Conservation (phyloP, 2,329 filamentous ascomycete genomes). For the Claviceps purpurea region DNA sequence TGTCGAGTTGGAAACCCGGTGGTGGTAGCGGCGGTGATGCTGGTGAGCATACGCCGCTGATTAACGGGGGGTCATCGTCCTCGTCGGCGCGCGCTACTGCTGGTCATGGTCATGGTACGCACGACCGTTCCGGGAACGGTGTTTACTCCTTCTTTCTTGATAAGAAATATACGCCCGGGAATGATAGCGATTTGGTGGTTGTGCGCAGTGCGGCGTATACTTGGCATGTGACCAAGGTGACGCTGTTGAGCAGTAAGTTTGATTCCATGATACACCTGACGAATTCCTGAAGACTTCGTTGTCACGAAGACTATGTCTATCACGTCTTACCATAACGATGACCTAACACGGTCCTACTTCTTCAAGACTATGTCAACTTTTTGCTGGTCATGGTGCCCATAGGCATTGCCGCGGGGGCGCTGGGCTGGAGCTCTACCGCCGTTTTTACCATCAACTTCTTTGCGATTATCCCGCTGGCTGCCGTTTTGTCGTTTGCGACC, state of each 20-base stretch:
- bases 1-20: conserved; percentile 19
- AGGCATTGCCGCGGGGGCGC: conserved; percentile 52
- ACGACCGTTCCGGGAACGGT: conserved; percentile 11
- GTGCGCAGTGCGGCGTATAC: conserved; percentile 32
- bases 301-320: background rate
- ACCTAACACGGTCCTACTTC: background rate
- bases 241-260: conserved; percentile 43
- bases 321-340: too few relatives aligned
- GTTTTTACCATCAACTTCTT: conserved; percentile 71
- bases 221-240: conserved; percentile 45
- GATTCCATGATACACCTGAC: too few relatives aligned
- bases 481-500: conserved; percentile 62
- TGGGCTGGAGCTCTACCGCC: conserved; percentile 49
- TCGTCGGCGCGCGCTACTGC: conserved; percentile 10
- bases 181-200: conserved; percentile 31
- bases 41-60: conserved; percentile 29
- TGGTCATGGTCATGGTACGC: conserved; percentile 10
- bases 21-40: conserved; percentile 13
- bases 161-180: conserved; percentile 35
- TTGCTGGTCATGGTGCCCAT: conserved; percentile 61
- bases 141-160: conserved; percentile 35
- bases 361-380: conserved; percentile 49
- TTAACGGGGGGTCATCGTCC: conserved; percentile 22
- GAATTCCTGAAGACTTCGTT: too few relatives aligned
- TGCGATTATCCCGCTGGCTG: conserved; percentile 63